Percentiles rank a stretch among this genome's conserved stretches.
Evolutionary conservation across 768 basidiomycete species (phyloP).

Genomic region (Auriculariales sp.): DNA sequence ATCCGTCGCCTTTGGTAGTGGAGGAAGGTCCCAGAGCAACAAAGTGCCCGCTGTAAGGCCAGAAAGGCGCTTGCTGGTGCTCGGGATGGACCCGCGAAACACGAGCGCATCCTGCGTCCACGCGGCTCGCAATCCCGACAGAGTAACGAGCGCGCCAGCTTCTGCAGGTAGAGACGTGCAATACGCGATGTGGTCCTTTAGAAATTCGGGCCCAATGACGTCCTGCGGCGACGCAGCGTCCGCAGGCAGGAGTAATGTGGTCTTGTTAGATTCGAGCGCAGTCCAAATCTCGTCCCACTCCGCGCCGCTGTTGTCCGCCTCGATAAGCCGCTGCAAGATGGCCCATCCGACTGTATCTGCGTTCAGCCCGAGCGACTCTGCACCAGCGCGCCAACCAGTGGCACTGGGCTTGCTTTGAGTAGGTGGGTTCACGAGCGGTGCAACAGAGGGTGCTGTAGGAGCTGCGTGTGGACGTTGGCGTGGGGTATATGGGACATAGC

Average conservation of each 20-base stretch:
- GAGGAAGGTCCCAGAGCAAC: slow-evolving; percentile 39
- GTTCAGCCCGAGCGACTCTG: slow-evolving; percentile 54
- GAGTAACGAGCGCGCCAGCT: slow-evolving; percentile 46
- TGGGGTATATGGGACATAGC: slow-evolving; percentile 69
- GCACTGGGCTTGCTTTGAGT: slow-evolving; percentile 25
- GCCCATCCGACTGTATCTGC: slow-evolving; percentile 55
- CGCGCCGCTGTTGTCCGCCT: slow-evolving; percentile 27
- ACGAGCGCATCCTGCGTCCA: slow-evolving; percentile 35
- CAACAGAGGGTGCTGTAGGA: slow-evolving; percentile 28
- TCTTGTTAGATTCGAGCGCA: slow-evolving; percentile 54
- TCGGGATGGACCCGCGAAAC: slow-evolving; percentile 28
- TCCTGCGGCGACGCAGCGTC: slow-evolving; percentile 39
- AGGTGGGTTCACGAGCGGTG: slow-evolving; percentile 25
- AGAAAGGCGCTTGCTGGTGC: slow-evolving; percentile 26
- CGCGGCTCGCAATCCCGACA: slow-evolving; percentile 72
- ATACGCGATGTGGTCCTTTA: slow-evolving; percentile 72
- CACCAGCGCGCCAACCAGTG: slow-evolving; percentile 50
- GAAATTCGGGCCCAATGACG: slow-evolving; percentile 53
- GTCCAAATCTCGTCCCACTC: slow-evolving; percentile 65
- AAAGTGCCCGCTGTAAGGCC: slow-evolving; percentile 23
- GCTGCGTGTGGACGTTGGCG: slow-evolving; percentile 44
- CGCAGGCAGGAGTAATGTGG: slow-evolving; percentile 64
- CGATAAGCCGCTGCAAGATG: slow-evolving; percentile 56
- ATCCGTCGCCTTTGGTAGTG: slow-evolving; percentile 21
- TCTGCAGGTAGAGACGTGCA: slow-evolving; percentile 29